phyloP scores from a whole-genome alignment of 768 basidiomycete species.

The Pleurotus cornucopiae region DNA sequence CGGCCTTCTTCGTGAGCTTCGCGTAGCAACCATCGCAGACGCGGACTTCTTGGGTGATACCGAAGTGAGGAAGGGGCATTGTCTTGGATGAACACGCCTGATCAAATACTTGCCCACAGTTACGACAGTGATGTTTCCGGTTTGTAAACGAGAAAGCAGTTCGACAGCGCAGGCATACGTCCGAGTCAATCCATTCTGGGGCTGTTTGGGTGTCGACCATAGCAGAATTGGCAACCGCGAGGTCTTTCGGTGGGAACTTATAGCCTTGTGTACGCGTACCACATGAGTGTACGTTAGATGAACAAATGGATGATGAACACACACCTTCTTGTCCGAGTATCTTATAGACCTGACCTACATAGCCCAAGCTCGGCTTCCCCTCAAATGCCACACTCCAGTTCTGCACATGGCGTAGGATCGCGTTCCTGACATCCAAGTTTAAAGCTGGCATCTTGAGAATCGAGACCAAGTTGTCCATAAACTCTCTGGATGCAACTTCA shows the following conservation, averaged over 20 bases:
- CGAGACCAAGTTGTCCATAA: conserved; percentile 89
- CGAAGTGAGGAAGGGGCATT: conserved; percentile 86
- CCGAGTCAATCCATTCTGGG: conserved; percentile 97
- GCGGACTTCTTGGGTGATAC: conserved; percentile 86
- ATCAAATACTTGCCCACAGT: conserved; percentile 97
- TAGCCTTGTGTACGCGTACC: conserved; percentile 44
- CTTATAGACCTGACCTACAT: conserved; percentile 79
- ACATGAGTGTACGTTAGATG: neutral
- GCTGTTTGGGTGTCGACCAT: conserved; percentile 91
- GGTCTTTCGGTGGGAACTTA: conserved; percentile 80
- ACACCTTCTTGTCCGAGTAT: conserved; percentile 71
- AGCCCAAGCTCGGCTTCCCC: conserved; percentile 67
- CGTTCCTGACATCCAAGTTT: conserved; percentile 80
- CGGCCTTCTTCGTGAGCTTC: conserved; percentile 69
- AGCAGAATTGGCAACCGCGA: conserved; percentile 62
- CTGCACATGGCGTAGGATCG: conserved; percentile 77
- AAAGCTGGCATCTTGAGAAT: conserved; percentile 75
- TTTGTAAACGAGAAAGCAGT: conserved; percentile 92
- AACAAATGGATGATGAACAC: conserved; percentile 12
- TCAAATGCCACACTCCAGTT: conserved; percentile 93
- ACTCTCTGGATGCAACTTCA: conserved; percentile 85
- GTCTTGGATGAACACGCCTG: conserved; percentile 86
- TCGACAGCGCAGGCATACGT: conserved; percentile 90
- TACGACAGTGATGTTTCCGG: conserved; percentile 96
- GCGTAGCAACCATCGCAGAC: conserved; percentile 88